Percentiles rank a stretch among this genome's conserved stretches.
Evolutionary conservation across 1,284 basidiomycete species (phyloP).

Genomic region (Exsudoporus floridanus): DNA sequence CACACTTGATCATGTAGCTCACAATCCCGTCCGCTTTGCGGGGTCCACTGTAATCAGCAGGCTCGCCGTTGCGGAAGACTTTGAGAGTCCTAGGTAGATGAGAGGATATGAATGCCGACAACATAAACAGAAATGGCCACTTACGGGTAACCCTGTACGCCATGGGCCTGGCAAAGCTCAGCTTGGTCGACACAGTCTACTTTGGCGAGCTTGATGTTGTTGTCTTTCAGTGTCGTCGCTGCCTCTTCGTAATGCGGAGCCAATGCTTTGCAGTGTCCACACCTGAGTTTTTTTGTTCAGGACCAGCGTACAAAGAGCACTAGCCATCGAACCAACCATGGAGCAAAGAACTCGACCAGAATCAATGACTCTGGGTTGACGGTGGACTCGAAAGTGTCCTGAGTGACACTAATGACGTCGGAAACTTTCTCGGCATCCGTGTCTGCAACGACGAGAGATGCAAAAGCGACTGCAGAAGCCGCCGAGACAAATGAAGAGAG

Average conservation of each 20-base stretch:
- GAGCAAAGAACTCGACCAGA: constrained; percentile 95
- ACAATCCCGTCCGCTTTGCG: constrained; percentile 96
- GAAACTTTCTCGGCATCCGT: constrained; percentile 57
- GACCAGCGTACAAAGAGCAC: not conserved
- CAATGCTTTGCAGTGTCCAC: constrained; percentile 89
- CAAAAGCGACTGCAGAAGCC: constrained; percentile 54
- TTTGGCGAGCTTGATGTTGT: constrained; percentile 90
- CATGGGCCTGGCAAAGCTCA: constrained; percentile 83
- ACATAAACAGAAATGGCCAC: constrained; percentile 31
- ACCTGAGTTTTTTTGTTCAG: constrained; percentile 46
- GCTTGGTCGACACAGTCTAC: constrained; percentile 92
- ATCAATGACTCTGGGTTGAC: constrained; percentile 76
- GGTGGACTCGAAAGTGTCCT: constrained; percentile 67
- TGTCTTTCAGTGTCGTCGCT: constrained; percentile 88
- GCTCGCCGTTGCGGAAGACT: constrained; percentile 86
- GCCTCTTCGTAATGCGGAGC: constrained; percentile 97
- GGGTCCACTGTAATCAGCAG: constrained; percentile 82
- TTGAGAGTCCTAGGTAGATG: constrained; percentile 65
- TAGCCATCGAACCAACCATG: constrained; percentile 56
- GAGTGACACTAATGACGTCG: constrained; percentile 81
- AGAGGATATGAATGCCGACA: not conserved
- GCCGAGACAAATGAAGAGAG: constrained; percentile 52
- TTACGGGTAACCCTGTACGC: constrained; percentile 90
- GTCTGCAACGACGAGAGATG: constrained; percentile 55
- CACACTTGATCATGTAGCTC: constrained; percentile 96